Conservation (phyloP, 2,329 filamentous ascomycete genomes). For the Orbilia ellipsospora region DNA sequence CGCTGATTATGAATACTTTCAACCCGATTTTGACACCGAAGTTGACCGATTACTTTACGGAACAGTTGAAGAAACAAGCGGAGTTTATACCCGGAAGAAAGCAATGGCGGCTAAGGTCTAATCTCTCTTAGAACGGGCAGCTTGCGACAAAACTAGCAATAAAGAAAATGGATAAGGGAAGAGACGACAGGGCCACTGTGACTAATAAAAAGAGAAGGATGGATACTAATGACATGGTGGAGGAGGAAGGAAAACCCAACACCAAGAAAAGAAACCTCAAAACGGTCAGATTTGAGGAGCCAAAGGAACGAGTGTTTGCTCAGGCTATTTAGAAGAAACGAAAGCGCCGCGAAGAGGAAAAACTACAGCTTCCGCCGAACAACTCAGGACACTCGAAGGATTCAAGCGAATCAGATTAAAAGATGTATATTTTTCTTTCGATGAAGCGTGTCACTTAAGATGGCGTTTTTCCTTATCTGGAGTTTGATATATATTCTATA, state of each 20-base stretch:
- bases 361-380: too few relatives aligned
- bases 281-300: too few relatives aligned
- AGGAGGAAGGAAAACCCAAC: not conserved
- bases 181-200: not conserved
- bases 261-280: not conserved
- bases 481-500: not conserved
- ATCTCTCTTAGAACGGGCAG: slow-evolving; percentile 61
- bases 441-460: not conserved
- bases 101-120: slow-evolving; percentile 63
- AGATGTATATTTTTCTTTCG: not conserved
- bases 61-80: slow-evolving; percentile 80
- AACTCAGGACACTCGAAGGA: too few relatives aligned
- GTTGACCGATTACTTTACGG: slow-evolving; percentile 82
- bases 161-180: not conserved
- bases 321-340: too few relatives aligned
- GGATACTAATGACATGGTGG: too few relatives aligned
- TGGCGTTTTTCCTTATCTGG: not conserved
- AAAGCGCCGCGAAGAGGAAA: too few relatives aligned
- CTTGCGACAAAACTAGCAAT: slow-evolving; percentile 61
- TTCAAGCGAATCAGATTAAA: too few relatives aligned
- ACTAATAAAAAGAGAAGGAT: not conserved
- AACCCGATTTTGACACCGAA: slow-evolving; percentile 80
- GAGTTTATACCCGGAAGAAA: slow-evolving; percentile 67
- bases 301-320: too few relatives aligned
- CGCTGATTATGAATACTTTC: slow-evolving; percentile 70